Conservation (phyloP, 176 grass and related monocot species). For the Phoenix dactylifera region DNA sequence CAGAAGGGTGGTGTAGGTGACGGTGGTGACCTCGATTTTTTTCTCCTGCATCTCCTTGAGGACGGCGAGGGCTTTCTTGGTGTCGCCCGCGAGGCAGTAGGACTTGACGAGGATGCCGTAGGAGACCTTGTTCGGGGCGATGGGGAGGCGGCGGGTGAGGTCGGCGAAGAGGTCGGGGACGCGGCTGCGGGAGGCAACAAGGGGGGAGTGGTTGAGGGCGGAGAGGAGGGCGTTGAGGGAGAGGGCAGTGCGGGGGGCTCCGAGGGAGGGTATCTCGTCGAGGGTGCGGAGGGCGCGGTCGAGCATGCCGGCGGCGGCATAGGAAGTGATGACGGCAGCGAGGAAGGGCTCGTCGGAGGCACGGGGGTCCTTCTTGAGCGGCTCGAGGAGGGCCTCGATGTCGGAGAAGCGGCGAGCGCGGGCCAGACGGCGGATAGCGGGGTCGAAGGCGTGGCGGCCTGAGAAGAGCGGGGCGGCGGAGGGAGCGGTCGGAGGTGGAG, state of each 20-base stretch:
- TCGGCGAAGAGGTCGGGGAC: slow-evolving; percentile 32
- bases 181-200: neutral
- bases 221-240: slow-evolving; percentile 38
- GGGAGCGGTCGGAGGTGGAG: slow-evolving; percentile 2
- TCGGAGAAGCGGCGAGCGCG: slow-evolving; percentile 14
- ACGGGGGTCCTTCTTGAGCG: slow-evolving; percentile 2
- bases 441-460: slow-evolving; percentile 4
- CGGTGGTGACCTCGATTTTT: slow-evolving; percentile 7
- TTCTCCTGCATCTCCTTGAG: slow-evolving; percentile 33
- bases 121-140: slow-evolving; percentile 22
- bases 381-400: slow-evolving; percentile 33
- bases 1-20: slow-evolving; percentile 37
- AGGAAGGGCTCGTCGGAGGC: slow-evolving; percentile 22
- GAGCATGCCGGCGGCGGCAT: slow-evolving; percentile 34
- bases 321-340: slow-evolving; percentile 12
- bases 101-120: slow-evolving; percentile 41
- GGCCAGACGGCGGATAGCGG: slow-evolving; percentile 23
- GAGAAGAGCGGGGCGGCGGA: neutral
- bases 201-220: slow-evolving; percentile 24
- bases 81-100: slow-evolving; percentile 24
- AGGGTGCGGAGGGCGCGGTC: slow-evolving; percentile 22
- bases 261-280: slow-evolving; percentile 13
- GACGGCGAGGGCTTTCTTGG: slow-evolving; percentile 20
- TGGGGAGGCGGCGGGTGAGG: slow-evolving; percentile 6
- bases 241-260: slow-evolving; percentile 11